phyloP scores from a whole-genome alignment of 768 basidiomycete genomes.

The Russula earlei region DNA sequence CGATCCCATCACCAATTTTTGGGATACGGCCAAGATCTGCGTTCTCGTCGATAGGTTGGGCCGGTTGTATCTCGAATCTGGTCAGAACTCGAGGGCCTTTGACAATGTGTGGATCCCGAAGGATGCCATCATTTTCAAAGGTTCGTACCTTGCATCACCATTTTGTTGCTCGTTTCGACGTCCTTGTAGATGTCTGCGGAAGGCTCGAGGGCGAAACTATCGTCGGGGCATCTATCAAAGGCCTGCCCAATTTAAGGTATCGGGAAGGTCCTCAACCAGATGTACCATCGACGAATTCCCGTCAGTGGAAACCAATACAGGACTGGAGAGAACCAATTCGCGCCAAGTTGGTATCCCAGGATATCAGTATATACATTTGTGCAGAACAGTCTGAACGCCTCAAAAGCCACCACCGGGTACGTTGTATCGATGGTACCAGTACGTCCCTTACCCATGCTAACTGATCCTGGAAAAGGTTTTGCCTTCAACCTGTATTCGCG shows the following conservation, averaged over 20 bases:
- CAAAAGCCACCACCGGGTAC: background rate
- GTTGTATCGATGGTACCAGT: background rate
- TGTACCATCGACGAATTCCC: background rate
- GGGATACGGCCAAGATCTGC: background rate
- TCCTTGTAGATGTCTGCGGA: conserved; percentile 1
- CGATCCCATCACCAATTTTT: background rate
- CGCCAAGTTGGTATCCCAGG: background rate
- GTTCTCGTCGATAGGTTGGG: conserved; percentile 5
- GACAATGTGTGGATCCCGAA: conserved; percentile 5
- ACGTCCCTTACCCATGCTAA: background rate
- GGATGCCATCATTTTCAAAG: conserved; percentile 7
- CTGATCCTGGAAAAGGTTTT: background rate
- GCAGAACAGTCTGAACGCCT: background rate
- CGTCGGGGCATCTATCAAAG: background rate
- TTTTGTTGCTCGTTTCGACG: background rate
- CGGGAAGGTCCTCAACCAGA: background rate
- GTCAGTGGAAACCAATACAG: background rate
- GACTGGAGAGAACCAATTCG: conserved; percentile 5
- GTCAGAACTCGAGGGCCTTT: background rate
- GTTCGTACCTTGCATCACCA: background rate
- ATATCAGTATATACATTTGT: background rate
- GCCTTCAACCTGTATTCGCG: background rate
- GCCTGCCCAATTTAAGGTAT: background rate
- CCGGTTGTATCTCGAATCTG: conserved; percentile 6
- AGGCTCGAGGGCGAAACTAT: conserved; percentile 6